phyloP scores from a whole-genome alignment of 2,329 filamentous ascomycete species.

The Hypoxylon sp. region DNA sequence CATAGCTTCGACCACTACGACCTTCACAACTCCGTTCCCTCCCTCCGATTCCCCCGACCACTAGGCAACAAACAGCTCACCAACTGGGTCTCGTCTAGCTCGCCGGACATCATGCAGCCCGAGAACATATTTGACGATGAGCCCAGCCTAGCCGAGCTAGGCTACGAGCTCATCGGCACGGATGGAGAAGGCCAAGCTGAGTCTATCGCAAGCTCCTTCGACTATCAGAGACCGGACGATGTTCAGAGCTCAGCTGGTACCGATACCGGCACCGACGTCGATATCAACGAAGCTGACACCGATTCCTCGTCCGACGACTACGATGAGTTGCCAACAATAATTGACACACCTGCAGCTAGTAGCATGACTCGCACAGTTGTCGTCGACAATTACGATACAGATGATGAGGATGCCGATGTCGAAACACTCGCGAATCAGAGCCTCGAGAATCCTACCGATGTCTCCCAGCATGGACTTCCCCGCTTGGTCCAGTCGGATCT shows the following conservation, averaged over 20 bases:
- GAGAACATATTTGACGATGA: slow-evolving; percentile 58
- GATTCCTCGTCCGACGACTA: slow-evolving; percentile 58
- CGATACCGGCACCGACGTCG: slow-evolving; percentile 60
- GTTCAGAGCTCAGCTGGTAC: slow-evolving; percentile 60
- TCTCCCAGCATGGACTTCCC: slow-evolving; percentile 45
- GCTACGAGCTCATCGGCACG: slow-evolving; percentile 68
- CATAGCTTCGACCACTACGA: slow-evolving; percentile 41
- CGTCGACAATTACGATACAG: slow-evolving; percentile 30
- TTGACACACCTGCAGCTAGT: slow-evolving; percentile 35
- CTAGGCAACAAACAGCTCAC: slow-evolving; percentile 67
- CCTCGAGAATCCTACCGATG: slow-evolving; percentile 50
- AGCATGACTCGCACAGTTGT: slow-evolving; percentile 35
- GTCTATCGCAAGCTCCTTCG: slow-evolving; percentile 62
- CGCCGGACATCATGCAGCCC: slow-evolving; percentile 67
- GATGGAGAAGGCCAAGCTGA: slow-evolving; percentile 67
- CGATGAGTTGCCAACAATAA: slow-evolving; percentile 34
- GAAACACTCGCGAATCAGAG: slow-evolving; percentile 49
- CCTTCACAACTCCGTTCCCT: slow-evolving; percentile 57
- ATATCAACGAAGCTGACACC: slow-evolving; percentile 58
- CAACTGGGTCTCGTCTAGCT: slow-evolving; percentile 69
- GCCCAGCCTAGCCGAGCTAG: slow-evolving; percentile 66
- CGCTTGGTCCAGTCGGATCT: slow-evolving; percentile 27
- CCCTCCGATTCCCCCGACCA: slow-evolving; percentile 67
- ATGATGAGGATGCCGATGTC: slow-evolving; percentile 43
- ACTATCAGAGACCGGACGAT: slow-evolving; percentile 62